A percentile compares a stretch with the other conserved stretches of the same genome.
phyloP scores from a whole-genome alignment of 305 asterid species.

The Rubia occidens region DNA sequence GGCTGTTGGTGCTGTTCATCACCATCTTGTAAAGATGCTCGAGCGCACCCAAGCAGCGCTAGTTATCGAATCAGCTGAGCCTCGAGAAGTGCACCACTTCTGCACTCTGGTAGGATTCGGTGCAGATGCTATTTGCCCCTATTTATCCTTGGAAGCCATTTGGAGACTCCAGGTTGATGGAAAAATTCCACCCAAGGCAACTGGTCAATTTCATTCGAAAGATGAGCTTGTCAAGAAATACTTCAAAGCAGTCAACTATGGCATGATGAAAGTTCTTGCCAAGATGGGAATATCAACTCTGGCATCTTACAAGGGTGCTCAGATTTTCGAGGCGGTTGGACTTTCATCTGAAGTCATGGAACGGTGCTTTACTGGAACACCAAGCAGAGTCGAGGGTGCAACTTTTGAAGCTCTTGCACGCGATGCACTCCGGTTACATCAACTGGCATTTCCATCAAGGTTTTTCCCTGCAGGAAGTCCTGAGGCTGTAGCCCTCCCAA shows the following conservation, averaged over 20 bases:
- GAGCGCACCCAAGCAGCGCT: constrained; percentile 91
- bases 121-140: constrained; percentile 96
- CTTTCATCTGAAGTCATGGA: constrained; percentile 98
- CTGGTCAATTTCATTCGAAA: constrained; percentile 72
- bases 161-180: constrained; percentile 97
- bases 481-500: constrained; percentile 91
- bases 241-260: constrained; percentile 81
- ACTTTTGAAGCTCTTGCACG: constrained; percentile 86
- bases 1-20: constrained; percentile 99
- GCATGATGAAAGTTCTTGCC: constrained; percentile 98
- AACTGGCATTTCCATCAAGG: constrained; percentile 82
- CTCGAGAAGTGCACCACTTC: constrained; percentile 98
- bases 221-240: constrained; percentile 80
- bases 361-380: constrained; percentile 87
- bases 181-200: constrained; percentile 78
- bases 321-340: constrained; percentile 98
- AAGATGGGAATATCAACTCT: constrained; percentile 99
- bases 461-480: constrained; percentile 84
- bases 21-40: constrained; percentile 83
- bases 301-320: constrained; percentile 99
- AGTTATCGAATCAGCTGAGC: constrained; percentile 92
- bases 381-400: constrained; percentile 99
- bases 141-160: constrained; percentile 83
- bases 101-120: constrained; percentile 98
- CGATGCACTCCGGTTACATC: constrained; percentile 83